Percentiles rank a stretch among this genome's conserved stretches.
These are phyloP conservation scores for Poa pratensis DNA, from an alignment of 176 grass and related monocot species.

Conservation along the genomic window DNA sequence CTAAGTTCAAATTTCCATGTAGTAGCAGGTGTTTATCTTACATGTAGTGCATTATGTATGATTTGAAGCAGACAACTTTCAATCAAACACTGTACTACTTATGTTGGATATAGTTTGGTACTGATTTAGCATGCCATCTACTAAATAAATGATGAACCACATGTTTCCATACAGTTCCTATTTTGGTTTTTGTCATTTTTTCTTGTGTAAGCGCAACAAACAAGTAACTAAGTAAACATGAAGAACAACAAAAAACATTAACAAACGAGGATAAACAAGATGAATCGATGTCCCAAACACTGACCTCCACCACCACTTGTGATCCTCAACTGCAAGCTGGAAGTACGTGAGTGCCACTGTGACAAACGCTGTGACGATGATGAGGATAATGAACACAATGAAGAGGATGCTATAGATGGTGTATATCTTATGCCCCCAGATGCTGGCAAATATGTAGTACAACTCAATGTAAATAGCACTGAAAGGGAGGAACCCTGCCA, in stretches of 20 bases:
- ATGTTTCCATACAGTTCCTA: background rate
- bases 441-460: constrained; percentile 97
- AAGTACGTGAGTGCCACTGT: constrained; percentile 92
- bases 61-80: background rate
- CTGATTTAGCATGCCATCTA: constrained; percentile 25
- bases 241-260: background rate
- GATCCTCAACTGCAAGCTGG: constrained; percentile 95
- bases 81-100: background rate
- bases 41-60: background rate
- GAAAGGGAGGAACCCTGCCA: constrained; percentile 95
- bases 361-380: constrained; percentile 93
- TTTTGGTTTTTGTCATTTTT: constrained; percentile 3
- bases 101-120: background rate
- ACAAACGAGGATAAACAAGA: background rate
- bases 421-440: constrained; percentile 98
- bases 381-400: constrained; percentile 96
- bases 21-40: background rate
- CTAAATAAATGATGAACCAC: background rate
- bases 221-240: constrained; percentile 4
- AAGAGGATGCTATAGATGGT: constrained; percentile 98
- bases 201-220: constrained; percentile 2
- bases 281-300: constrained; percentile 41
- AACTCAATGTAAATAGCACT: constrained; percentile 96
- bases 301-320: constrained; percentile 99
- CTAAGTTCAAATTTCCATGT: background rate